Evolutionary conservation across 805 yeast genomes (phyloP).

Genomic region (Yamadazyma tumulicola): DNA sequence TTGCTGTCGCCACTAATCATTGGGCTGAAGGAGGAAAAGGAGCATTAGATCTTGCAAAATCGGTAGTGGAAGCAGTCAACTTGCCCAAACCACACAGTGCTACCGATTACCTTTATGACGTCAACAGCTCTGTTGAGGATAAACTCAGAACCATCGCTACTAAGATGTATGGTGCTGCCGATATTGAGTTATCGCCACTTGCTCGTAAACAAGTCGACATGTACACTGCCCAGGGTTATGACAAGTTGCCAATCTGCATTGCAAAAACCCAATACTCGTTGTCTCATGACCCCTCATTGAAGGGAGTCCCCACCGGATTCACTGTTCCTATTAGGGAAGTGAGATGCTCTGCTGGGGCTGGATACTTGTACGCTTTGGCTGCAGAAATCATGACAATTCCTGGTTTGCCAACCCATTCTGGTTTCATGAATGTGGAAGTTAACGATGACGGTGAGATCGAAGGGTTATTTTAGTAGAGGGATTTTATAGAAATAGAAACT

Average conservation of each 20-base stretch:
- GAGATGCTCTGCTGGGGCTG: constrained; percentile 94
- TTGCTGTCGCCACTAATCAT: constrained; percentile 78
- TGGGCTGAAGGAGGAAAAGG: constrained; percentile 88
- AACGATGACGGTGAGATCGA: constrained; percentile 87
- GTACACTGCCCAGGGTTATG: constrained; percentile 85
- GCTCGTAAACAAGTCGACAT: constrained; percentile 79
- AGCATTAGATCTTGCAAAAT: constrained; percentile 68
- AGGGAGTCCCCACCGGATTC: constrained; percentile 94
- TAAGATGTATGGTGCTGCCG: constrained; percentile 90
- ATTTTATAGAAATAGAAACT: no score
- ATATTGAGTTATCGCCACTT: constrained; percentile 74
- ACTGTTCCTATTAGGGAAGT: constrained; percentile 92
- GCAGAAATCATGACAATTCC: constrained; percentile 98
- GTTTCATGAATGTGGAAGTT: constrained; percentile 96
- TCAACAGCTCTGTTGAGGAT: constrained; percentile 60
- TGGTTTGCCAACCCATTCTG: constrained; percentile 93
- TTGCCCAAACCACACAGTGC: constrained; percentile 38
- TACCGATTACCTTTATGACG: constrained; percentile 55
- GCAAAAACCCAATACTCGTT: constrained; percentile 97
- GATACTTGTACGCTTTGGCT: constrained; percentile 92
- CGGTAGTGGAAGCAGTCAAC: constrained; percentile 62
- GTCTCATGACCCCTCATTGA: constrained; percentile 88
- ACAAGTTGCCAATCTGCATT: constrained; percentile 88
- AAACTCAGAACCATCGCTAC: constrained; percentile 65
- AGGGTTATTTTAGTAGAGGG: constrained; percentile 49